Conservation (phyloP, 2,329 filamentous ascomycete genomes). For the Colletotrichum limetticola region DNA sequence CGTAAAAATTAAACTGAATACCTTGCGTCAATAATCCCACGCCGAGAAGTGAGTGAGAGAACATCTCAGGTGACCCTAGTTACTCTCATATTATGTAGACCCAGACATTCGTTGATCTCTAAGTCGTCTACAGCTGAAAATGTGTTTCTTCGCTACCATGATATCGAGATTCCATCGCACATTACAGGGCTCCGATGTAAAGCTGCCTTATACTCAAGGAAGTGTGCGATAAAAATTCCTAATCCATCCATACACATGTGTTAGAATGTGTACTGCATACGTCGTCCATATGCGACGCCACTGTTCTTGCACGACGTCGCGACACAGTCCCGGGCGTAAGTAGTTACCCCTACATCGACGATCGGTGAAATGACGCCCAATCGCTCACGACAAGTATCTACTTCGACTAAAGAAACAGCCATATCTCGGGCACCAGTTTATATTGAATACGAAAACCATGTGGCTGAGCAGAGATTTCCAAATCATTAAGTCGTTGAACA, state of each 20-base stretch:
- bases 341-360: not conserved
- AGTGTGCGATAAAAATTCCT: not conserved
- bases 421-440: not conserved
- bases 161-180: not conserved
- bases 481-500: not conserved
- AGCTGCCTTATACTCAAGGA: not conserved
- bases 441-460: not conserved
- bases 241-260: not conserved
- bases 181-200: not conserved
- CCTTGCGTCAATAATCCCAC: not conserved
- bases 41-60: not conserved
- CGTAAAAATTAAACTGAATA: not conserved
- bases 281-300: conserved; percentile 15
- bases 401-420: not conserved
- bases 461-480: not conserved
- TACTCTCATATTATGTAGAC: not conserved
- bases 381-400: not conserved
- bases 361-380: not conserved
- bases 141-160: not conserved
- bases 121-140: not conserved
- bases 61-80: not conserved
- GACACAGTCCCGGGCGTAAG: not conserved
- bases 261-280: not conserved
- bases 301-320: not conserved
- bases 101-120: not conserved